These are phyloP conservation scores for Infundibulicybe gibba DNA, from an alignment of 768 basidiomycete genomes.

Conservation along the genomic window DNA sequence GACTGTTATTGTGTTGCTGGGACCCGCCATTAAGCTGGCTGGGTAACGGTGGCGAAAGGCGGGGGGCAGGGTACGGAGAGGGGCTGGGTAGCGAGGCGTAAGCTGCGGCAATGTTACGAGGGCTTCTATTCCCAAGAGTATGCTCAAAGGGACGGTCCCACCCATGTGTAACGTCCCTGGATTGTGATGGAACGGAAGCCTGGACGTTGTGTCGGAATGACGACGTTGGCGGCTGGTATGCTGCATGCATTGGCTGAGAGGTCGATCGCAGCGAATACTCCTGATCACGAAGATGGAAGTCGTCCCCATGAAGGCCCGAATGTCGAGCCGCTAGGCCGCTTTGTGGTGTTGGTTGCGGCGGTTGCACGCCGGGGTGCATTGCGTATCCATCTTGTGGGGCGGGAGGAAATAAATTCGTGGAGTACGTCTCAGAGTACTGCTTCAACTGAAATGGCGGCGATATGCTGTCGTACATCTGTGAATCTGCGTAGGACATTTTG, in stretches of 20 bases:
- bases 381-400: too few species aligned
- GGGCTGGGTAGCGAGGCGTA: slow-evolving; percentile 20
- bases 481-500: slow-evolving; percentile 8
- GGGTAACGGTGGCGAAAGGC: slow-evolving; percentile 20
- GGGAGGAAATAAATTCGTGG: too few species aligned
- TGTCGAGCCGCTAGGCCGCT: too few species aligned
- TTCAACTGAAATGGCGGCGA: background rate
- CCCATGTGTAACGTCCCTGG: slow-evolving; percentile 13
- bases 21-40: slow-evolving; percentile 1
- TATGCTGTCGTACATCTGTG: background rate
- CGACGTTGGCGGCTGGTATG: background rate
- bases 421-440: background rate
- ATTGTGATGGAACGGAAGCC: slow-evolving; percentile 10
- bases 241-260: slow-evolving; percentile 15
- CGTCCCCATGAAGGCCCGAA: background rate
- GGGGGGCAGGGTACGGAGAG: slow-evolving; percentile 25
- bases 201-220: slow-evolving; percentile 14
- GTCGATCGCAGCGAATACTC: slow-evolving; percentile 8
- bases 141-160: slow-evolving; percentile 24
- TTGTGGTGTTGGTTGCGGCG: too few species aligned
- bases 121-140: slow-evolving; percentile 11
- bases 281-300: background rate
- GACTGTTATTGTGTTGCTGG: slow-evolving; percentile 9
- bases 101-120: slow-evolving; percentile 10
- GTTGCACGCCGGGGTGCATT: too few species aligned